A percentile compares a stretch with the other conserved stretches of the same genome.
These are phyloP conservation scores for Lasiodiplodia hormozganensis DNA, from an alignment of 2,329 filamentous ascomycete genomes.

Conservation along the genomic window DNA sequence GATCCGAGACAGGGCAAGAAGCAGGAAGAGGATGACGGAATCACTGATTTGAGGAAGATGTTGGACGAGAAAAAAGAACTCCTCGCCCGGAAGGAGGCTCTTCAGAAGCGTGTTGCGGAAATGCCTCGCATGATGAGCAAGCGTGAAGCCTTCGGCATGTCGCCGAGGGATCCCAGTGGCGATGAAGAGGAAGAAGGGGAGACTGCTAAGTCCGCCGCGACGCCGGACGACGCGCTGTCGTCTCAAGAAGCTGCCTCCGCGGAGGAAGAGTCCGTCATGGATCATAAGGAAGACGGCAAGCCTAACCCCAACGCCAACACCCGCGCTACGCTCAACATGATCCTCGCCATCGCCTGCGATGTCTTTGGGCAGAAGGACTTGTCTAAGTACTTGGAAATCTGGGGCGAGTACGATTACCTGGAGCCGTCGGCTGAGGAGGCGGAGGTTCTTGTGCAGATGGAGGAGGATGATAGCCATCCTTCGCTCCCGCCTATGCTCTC, in stretches of 20 bases:
- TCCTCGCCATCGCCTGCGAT: conserved; percentile 85
- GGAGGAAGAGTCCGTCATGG: neutral
- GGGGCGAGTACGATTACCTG: conserved; percentile 36
- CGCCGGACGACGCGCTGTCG: neutral
- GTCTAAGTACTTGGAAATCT: conserved; percentile 72
- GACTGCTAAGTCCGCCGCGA: neutral
- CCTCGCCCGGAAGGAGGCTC: neutral
- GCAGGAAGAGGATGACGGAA: neutral
- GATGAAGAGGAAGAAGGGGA: conserved; percentile 56
- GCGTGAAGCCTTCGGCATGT: conserved; percentile 5
- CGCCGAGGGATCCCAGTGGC: conserved; percentile 26
- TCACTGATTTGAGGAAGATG: neutral
- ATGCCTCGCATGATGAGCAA: conserved; percentile 2
- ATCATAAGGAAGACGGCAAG: neutral
- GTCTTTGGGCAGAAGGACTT: conserved; percentile 89
- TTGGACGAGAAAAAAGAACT: conserved; percentile 7
- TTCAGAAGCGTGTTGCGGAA: neutral
- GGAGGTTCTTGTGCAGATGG: neutral
- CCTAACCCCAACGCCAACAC: conserved; percentile 39
- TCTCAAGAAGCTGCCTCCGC: neutral
- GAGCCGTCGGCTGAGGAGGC: neutral
- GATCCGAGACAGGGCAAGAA: conserved; percentile 13
- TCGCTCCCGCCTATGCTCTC: neutral
- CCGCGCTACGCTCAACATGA: conserved; percentile 86
- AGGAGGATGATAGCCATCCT: neutral